These are phyloP conservation scores for Escallonia herrerae DNA, from an alignment of 129 eudicot genomes.

Conservation along the genomic window DNA sequence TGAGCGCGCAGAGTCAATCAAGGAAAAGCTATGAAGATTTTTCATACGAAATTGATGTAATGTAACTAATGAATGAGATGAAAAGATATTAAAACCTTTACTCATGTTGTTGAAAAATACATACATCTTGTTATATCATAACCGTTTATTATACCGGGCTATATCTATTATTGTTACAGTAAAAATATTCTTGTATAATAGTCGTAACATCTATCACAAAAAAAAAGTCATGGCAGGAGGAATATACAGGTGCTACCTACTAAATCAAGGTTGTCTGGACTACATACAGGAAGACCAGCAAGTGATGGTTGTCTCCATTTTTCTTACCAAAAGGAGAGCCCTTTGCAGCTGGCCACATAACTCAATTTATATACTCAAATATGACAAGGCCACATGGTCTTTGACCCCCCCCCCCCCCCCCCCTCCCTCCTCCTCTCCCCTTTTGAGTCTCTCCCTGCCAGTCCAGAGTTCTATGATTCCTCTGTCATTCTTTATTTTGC, in stretches of 20 bases:
- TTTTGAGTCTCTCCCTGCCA: constrained; percentile 24
- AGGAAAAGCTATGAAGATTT: not conserved
- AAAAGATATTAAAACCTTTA: too few relatives aligned
- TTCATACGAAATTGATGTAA: not conserved
- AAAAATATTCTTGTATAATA: too few relatives aligned
- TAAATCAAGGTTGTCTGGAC: not conserved
- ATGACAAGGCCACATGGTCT: constrained; percentile 23
- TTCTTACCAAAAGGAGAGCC: not conserved
- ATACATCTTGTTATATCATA: too few relatives aligned
- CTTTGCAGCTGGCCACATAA: not conserved
- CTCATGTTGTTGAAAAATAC: not conserved
- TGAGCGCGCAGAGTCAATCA: not conserved
- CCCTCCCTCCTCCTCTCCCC: not conserved
- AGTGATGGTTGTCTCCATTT: not conserved
- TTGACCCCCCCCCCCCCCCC: constrained; percentile 18
- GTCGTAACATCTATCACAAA: too few relatives aligned
- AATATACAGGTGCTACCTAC: too few relatives aligned
- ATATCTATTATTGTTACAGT: too few relatives aligned
- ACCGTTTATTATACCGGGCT: too few relatives aligned
- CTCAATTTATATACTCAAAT: not conserved
- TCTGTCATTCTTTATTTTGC: constrained; percentile 5
- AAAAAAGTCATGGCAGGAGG: too few relatives aligned
- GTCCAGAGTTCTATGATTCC: constrained; percentile 39
- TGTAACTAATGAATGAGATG: not conserved
- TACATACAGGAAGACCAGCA: not conserved